Percentiles rank a stretch among this genome's conserved stretches.
phyloP scores from a whole-genome alignment of 2,329 filamentous ascomycete genomes.

The Venturia pyrina region DNA sequence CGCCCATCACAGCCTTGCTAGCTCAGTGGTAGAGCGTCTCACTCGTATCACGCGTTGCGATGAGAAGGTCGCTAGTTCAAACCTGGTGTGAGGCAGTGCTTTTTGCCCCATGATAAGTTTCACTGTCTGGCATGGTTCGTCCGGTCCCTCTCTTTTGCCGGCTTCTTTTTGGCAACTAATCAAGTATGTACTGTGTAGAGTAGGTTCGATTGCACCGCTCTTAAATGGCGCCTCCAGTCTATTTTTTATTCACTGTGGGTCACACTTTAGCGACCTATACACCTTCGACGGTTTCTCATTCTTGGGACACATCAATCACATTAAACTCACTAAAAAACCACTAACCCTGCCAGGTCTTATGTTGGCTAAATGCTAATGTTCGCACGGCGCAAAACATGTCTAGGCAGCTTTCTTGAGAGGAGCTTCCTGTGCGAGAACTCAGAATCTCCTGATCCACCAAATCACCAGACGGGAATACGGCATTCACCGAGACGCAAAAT shows the following conservation, averaged over 20 bases:
- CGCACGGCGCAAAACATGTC: too few relatives aligned
- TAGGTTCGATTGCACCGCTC: background rate
- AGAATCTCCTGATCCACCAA: too few relatives aligned
- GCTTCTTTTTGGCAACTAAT: background rate
- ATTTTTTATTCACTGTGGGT: background rate
- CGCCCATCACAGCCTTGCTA: background rate
- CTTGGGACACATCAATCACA: too few relatives aligned
- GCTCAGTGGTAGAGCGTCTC: constrained; percentile 4
- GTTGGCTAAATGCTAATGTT: too few relatives aligned
- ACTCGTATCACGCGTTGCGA: background rate
- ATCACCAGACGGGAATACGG: too few relatives aligned
- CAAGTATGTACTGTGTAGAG: background rate
- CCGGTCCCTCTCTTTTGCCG: background rate
- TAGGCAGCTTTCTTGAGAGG: too few relatives aligned
- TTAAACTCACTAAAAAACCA: too few relatives aligned
- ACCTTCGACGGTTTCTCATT: too few relatives aligned
- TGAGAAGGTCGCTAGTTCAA: constrained; percentile 4
- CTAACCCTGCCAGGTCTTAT: too few relatives aligned
- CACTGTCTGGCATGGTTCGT: background rate
- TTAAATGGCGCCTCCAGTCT: background rate
- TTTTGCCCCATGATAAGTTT: background rate
- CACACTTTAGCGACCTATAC: background rate
- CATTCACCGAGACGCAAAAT: too few relatives aligned
- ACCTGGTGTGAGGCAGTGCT: background rate
- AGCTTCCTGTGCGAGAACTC: too few relatives aligned